These are phyloP conservation scores for Lasiosphaeria miniovina DNA, from an alignment of 495 filamentous ascomycete genomes.

Conservation along the genomic window DNA sequence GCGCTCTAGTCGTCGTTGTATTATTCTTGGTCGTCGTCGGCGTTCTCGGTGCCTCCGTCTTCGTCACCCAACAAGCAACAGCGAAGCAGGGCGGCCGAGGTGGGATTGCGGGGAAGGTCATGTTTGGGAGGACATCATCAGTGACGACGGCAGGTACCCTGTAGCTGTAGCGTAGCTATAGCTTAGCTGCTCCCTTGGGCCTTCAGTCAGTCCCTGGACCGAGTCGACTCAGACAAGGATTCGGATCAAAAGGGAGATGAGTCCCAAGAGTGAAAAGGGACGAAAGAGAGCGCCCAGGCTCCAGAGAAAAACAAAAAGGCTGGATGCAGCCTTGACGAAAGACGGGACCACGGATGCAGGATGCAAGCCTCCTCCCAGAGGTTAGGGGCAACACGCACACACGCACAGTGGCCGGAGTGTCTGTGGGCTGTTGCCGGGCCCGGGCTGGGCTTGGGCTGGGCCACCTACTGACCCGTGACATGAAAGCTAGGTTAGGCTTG, in stretches of 20 bases:
- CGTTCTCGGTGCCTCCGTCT: background rate
- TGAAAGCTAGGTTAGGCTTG: conserved; percentile 3
- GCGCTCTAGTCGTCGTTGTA: background rate
- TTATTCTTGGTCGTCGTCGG: background rate
- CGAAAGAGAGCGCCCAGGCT: too few species aligned
- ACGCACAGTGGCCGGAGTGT: conserved; percentile 4
- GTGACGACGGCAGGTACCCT: conserved; percentile 9
- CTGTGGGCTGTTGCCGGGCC: conserved; percentile 10
- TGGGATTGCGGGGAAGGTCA: conserved; percentile 24
- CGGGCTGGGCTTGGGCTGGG: conserved; percentile 14
- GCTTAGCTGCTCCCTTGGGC: too few species aligned
- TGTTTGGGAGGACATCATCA: conserved; percentile 25
- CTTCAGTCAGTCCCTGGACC: too few species aligned
- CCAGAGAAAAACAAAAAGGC: too few species aligned
- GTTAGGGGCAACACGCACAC: too few species aligned
- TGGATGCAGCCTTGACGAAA: too few species aligned
- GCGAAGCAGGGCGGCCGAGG: conserved; percentile 1
- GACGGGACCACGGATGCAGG: too few species aligned
- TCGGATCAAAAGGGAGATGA: too few species aligned
- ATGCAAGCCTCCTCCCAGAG: too few species aligned
- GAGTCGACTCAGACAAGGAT: too few species aligned
- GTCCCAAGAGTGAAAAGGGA: too few species aligned
- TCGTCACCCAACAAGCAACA: background rate
- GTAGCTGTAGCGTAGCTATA: background rate
- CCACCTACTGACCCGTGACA: conserved; percentile 25